Base-by-base conservation (phyloP, 257 asterid species). In the Solanum gracilifrons region DNA sequence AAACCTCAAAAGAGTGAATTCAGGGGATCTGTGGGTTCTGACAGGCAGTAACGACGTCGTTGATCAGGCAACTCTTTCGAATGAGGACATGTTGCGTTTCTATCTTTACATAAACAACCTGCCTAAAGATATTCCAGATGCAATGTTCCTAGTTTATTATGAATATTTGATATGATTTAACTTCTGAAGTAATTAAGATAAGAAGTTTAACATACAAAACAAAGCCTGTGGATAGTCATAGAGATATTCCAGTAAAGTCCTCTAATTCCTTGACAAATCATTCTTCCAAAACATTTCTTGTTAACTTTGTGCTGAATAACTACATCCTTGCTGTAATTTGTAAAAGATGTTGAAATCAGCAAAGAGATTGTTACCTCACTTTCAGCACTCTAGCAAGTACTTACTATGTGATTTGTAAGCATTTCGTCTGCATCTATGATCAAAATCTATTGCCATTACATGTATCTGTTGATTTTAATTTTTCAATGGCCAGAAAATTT, bases 1-100 rank as follows among this genome's bases (percentile, higher is more conserved):
- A 73, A 92, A 91, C 90, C 88, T 94, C 48, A 92, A 91, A 90
- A 89, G 95, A 85, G 97, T 94, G 71, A 88, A 86, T 8, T 94
- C 97, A 3, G 91, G 87, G 2, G 95, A 94, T 88, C 87, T 94
- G 55, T 92, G 97, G 97, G 95, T 93, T 87, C 91, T 93, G 85
- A 91, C 94, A 2, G 87, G 93, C 89, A 84, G 84, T 23, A 86
- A 82, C 48, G 97, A 94, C 9, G 90, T 91, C 23, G 93, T 93
- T 20, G 95, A 94, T 73, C 94, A 85, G 58, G 97, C 90, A 68
- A 91, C 92, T 9, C 90, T 92, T 16, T 89, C 90, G 8, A 88
- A 89, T 58, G 96, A 94, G 76, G 95, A 94, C 73, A 35, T 83
- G 88, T 31, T 88, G 55, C 90, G 92, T 32, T 93, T 94, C 87